Conservation (phyloP, 2,329 filamentous ascomycete species). For the Coleophoma crateriformis region DNA sequence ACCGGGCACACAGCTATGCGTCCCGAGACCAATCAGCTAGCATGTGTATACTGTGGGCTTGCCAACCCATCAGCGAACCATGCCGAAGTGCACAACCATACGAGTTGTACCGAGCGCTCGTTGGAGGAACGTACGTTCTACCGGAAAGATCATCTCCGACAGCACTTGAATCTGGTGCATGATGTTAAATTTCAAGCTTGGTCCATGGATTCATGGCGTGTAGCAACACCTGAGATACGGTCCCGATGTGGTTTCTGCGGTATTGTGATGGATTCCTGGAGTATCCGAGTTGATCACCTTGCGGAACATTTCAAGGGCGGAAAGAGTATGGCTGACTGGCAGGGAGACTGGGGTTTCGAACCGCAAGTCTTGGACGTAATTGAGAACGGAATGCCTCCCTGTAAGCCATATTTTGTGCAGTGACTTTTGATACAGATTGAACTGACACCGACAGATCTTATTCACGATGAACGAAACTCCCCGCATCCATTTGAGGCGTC, state of each 20-base stretch:
- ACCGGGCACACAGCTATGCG: slow-evolving; percentile 50
- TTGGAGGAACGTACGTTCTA: slow-evolving; percentile 60
- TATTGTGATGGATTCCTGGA: slow-evolving; percentile 56
- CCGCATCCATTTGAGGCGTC: slow-evolving; percentile 45
- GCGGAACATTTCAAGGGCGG: slow-evolving; percentile 65
- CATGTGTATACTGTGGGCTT: slow-evolving; percentile 56
- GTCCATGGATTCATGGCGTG: slow-evolving; percentile 63
- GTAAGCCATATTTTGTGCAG: slow-evolving; percentile 38
- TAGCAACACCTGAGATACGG: slow-evolving; percentile 53
- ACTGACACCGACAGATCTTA: slow-evolving; percentile 43
- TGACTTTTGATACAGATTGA: slow-evolving; percentile 9
- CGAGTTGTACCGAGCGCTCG: slow-evolving; percentile 60
- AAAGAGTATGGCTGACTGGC: slow-evolving; percentile 63
- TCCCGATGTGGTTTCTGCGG: slow-evolving; percentile 63
- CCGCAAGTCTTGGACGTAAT: slow-evolving; percentile 54
- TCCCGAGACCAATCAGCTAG: slow-evolving; percentile 49
- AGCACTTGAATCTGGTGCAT: slow-evolving; percentile 59
- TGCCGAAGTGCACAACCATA: slow-evolving; percentile 53
- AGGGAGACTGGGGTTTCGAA: slow-evolving; percentile 66
- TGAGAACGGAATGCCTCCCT: slow-evolving; percentile 62
- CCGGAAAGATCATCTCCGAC: slow-evolving; percentile 61
- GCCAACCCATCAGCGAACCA: slow-evolving; percentile 49
- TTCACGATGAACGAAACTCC: slow-evolving; percentile 55
- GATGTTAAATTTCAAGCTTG: slow-evolving; percentile 50
- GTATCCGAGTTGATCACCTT: slow-evolving; percentile 53